Evolutionary conservation across 129 eudicot species (phyloP), one percentile per base, ranked within the genome.

Genomic region (Flaveria linearis): DNA sequence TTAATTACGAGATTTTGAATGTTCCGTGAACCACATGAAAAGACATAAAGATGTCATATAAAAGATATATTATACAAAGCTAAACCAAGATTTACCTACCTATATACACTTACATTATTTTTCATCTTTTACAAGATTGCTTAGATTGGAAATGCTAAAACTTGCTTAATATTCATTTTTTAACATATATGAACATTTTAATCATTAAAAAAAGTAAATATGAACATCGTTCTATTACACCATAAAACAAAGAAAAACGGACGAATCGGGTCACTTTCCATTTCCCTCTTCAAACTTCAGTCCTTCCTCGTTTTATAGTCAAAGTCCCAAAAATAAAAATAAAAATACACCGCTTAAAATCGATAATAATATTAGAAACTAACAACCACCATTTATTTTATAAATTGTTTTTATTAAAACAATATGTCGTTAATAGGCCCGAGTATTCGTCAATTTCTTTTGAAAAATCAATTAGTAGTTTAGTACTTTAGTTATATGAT

Each of bases 231-330:
- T 52, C 16, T 23, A 52, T 52, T 52, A 55, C 28, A 55, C 61
- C 23, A n/a, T 17, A 55, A 55, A 55, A 55, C 61, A 55, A 55
- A 55, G 61, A 55, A 55, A 11, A 55, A 6, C 25, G 23, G 10
- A 53, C 7, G 62, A 18, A 8, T 55, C 13, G n/a, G 7, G 71
- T 61, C 71, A 63, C 53, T 28, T 65, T 76, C 73, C 7, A 51
- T 41, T 76, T 66, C 73, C 80, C 74, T 76, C 45, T 52, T 15
- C 7, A 23, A 36, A 20, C 73, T 36, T 65, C 65, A 20, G 52
- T 41, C 25, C 16, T 1, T 46, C 6, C n/a, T 51, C 74, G 26
- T 51, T 76, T 50, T 33, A 23, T 46, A 33, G 65, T 76, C 39
- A 66, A 76, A 57, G 33, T 57, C 64, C 64, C 22, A 57, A 57